Percentiles rank a stretch among this genome's conserved stretches.
phyloP scores from a whole-genome alignment of 768 basidiomycete genomes.

The Suillus americanus region DNA sequence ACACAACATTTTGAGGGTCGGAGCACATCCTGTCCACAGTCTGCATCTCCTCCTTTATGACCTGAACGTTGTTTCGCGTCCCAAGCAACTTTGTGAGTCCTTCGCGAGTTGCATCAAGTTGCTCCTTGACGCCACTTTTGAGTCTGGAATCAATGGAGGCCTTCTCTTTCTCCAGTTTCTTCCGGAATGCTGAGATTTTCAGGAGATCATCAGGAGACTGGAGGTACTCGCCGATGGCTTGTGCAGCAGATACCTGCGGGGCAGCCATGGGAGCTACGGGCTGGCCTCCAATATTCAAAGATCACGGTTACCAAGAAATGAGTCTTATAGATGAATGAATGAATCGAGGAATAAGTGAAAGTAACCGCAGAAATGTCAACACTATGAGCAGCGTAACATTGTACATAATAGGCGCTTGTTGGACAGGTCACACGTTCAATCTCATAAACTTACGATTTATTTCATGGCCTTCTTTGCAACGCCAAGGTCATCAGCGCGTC shows the following conservation, averaged over 20 bases:
- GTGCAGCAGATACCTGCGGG: conserved; percentile 69
- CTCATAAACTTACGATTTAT: not conserved
- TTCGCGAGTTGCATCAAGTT: conserved; percentile 86
- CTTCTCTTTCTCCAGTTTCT: conserved; percentile 96
- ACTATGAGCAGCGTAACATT: too few relatives aligned
- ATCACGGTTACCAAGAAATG: not conserved
- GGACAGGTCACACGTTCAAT: not conserved
- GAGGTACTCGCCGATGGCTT: conserved; percentile 85
- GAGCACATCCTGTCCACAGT: conserved; percentile 73
- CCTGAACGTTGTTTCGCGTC: conserved; percentile 75
- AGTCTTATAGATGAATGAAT: not conserved
- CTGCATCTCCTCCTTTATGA: conserved; percentile 84
- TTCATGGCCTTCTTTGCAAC: conserved; percentile 12
- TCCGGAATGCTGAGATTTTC: conserved; percentile 85
- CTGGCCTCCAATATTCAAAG: not conserved
- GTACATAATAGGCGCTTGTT: not conserved
- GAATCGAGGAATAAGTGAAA: not conserved
- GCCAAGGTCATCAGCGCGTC: conserved; percentile 10
- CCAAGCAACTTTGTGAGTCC: conserved; percentile 80
- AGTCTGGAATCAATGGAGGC: conserved; percentile 89
- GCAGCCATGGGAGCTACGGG: conserved; percentile 26
- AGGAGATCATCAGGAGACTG: conserved; percentile 92
- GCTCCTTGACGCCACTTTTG: conserved; percentile 89
- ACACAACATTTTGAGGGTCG: conserved; percentile 73
- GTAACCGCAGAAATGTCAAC: not conserved